Evolutionary conservation across 768 basidiomycete genomes (phyloP).

Genomic region (Piloderma croceum): DNA sequence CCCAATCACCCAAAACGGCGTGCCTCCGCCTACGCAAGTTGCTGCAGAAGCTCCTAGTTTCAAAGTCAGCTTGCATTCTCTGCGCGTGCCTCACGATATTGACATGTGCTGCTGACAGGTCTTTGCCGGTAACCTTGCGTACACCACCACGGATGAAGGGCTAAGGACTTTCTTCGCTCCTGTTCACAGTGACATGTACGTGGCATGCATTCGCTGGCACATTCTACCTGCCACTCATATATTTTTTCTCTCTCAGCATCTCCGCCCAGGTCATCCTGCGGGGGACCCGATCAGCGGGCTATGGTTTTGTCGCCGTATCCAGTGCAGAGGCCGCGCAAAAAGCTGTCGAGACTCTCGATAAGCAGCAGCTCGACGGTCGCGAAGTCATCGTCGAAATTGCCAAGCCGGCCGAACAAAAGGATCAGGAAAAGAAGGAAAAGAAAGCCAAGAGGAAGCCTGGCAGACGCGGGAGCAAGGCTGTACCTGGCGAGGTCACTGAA

Average conservation of each 20-base stretch:
- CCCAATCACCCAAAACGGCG: constrained; percentile 78
- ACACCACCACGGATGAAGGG: constrained; percentile 90
- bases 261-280: constrained; percentile 85
- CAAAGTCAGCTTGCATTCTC: constrained; percentile 52
- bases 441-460: constrained; percentile 75
- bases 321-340: constrained; percentile 78
- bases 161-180: constrained; percentile 91
- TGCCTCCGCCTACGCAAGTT: constrained; percentile 72
- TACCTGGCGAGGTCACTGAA: constrained; percentile 85
- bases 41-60: constrained; percentile 62
- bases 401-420: constrained; percentile 86
- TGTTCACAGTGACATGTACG: constrained; percentile 83
- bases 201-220: constrained; percentile 29
- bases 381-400: constrained; percentile 88
- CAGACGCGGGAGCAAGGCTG: constrained; percentile 81
- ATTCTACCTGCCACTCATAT: constrained; percentile 4
- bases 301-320: constrained; percentile 86
- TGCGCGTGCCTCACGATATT: constrained; percentile 8
- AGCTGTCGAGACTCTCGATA: constrained; percentile 82
- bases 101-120: constrained; percentile 43
- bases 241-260: constrained; percentile 40
- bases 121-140: constrained; percentile 95
- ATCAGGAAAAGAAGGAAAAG: constrained; percentile 74
- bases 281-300: constrained; percentile 80
- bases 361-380: constrained; percentile 85